phyloP scores from a whole-genome alignment of 2,329 filamentous ascomycete genomes.

The Aspergillus oerlinghausenensis region DNA sequence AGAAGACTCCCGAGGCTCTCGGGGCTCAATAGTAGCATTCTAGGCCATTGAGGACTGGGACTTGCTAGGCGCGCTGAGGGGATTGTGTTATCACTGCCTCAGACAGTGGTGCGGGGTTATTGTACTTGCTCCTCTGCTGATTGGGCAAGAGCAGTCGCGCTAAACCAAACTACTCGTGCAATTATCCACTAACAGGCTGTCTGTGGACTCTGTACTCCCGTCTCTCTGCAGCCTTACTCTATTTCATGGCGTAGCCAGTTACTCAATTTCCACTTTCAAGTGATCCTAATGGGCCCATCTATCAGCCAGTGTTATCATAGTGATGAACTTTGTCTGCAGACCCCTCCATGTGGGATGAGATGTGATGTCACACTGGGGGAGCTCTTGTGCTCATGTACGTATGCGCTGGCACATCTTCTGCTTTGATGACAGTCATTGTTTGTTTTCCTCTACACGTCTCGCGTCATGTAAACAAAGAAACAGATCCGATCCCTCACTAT shows the following conservation, averaged over 20 bases:
- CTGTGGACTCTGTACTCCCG: neutral
- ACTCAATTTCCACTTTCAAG: neutral
- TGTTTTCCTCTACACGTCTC: neutral
- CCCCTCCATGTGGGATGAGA: neutral
- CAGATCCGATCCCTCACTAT: neutral
- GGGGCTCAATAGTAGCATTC: neutral
- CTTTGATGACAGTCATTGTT: neutral
- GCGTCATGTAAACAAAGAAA: constrained; percentile 8
- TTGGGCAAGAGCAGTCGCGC: constrained; percentile 9
- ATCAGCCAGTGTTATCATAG: constrained; percentile 11
- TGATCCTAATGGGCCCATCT: constrained; percentile 3
- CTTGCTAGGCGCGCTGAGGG: neutral
- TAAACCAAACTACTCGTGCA: constrained; percentile 10
- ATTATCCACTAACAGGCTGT: neutral
- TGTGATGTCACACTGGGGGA: constrained; percentile 1
- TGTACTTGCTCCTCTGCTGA: constrained; percentile 3
- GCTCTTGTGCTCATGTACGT: neutral
- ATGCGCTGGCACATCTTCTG: constrained; percentile 5
- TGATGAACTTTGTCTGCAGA: constrained; percentile 1
- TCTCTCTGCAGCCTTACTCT: constrained; percentile 12
- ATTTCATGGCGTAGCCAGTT: constrained; percentile 1
- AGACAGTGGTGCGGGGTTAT: constrained; percentile 15
- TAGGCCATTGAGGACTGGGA: neutral
- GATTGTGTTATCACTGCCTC: neutral
- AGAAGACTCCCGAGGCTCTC: neutral